Base-by-base conservation (phyloP, 2,329 filamentous ascomycete species). In the Pestalotiopsis sp. region DNA sequence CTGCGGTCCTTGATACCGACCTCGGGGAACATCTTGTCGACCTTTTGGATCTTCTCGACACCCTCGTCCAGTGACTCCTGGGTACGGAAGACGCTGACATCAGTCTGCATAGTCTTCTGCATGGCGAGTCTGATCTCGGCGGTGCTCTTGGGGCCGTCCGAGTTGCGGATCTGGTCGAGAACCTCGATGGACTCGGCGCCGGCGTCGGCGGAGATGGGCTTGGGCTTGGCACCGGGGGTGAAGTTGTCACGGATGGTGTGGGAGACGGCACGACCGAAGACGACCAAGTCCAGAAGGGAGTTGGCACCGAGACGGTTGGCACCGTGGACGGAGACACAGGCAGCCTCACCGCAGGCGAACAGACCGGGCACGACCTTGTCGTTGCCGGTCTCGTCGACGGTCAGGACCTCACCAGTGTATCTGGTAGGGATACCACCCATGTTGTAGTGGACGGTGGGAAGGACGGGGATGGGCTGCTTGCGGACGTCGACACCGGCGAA, bases 391-490 rank as follows among this genome's bases (percentile, higher is more conserved):
- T 93, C 91, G 75, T 98, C 94, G 66, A 97, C 86, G 20, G 94
- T 97, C 75, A 99, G 84, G 70, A 98, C 96, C 85, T 99, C 94
- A 82, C 96, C 95, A 71, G 94, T 98, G 88, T 97, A 98, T 79
- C 93, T 94, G 74, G 96, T 98, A 66, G 95, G 95, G 75, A 99
- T 98, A 88, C 96, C 95, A 83, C 95, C 95, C 96, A 98, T 99
- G 89, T 98, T 98, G 89, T 99, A 99, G 88, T 99, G 95, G 74
- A 98, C 95, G 59, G 95, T 98, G 69, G 95, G 95, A 71, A 98
- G 88, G 73, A 98, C 95, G 71, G 95, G 95, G 75, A 98, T 98
- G 73, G 95, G 95, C 84, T 98, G 93, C 87, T 97, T 98, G 79
- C 91, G 92, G 75, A 99, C 95, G 81, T 99, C 96, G 76, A 99